Conservation (phyloP, 1,139 yeast species). For the Zygotorulaspora mrakii region DNA sequence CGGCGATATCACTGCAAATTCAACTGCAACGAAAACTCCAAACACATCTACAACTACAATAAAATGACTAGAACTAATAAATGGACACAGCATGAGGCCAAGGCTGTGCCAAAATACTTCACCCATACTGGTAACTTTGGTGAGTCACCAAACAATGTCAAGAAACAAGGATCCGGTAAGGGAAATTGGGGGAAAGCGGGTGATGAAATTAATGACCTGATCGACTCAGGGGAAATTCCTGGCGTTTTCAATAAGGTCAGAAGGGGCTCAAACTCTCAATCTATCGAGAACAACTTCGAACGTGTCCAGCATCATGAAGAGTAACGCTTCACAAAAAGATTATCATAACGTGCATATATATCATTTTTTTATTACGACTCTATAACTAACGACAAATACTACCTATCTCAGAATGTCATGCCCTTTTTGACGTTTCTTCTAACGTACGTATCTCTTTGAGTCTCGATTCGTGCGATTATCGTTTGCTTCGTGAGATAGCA, state of each 20-base stretch:
- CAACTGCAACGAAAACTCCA: not conserved
- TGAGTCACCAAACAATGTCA: slow-evolving; percentile 68
- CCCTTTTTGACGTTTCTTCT: slow-evolving; percentile 39
- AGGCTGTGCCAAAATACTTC: slow-evolving; percentile 65
- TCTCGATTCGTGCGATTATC: slow-evolving; percentile 35
- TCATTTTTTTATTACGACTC: slow-evolving; percentile 9
- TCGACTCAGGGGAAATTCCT: slow-evolving; percentile 43
- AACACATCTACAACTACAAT: slow-evolving; percentile 8
- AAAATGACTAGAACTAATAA: slow-evolving; percentile 84
- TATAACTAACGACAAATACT: too few relatives aligned
- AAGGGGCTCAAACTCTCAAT: slow-evolving; percentile 45
- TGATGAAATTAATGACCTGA: slow-evolving; percentile 55
- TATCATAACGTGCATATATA: slow-evolving; percentile 5
- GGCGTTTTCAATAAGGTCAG: slow-evolving; percentile 42
- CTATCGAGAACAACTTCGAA: slow-evolving; percentile 39
- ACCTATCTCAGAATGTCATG: slow-evolving; percentile 11
- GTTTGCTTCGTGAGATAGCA: slow-evolving; percentile 34
- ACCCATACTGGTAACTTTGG: slow-evolving; percentile 67
- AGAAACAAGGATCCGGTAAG: slow-evolving; percentile 83
- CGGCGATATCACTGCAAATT: too few relatives aligned
- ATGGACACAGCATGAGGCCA: slow-evolving; percentile 64
- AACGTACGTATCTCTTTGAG: slow-evolving; percentile 32
- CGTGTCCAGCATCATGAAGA: slow-evolving; percentile 28
- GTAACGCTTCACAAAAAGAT: slow-evolving; percentile 2
- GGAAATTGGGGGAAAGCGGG: slow-evolving; percentile 73